phyloP scores from a whole-genome alignment of 2,329 filamentous ascomycete species.

The Cytospora piceae region DNA sequence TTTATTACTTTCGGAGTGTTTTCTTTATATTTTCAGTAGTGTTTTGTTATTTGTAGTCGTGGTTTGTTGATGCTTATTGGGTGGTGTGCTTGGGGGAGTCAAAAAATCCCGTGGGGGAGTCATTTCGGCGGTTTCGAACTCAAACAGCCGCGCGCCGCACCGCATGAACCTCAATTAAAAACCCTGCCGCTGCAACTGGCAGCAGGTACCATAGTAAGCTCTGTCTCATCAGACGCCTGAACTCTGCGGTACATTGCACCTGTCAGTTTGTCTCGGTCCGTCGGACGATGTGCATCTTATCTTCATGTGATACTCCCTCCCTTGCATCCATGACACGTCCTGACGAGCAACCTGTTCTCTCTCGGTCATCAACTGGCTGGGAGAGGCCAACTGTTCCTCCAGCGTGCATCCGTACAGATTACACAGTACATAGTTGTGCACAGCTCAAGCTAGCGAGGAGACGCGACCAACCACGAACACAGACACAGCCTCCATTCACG shows the following conservation, averaged over 20 bases:
- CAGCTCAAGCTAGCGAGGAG: slow-evolving; percentile 7
- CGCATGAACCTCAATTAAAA: slow-evolving; percentile 18
- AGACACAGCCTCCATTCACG: slow-evolving; percentile 22
- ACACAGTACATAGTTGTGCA: not conserved
- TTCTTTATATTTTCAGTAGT: too few species aligned
- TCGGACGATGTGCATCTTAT: not conserved
- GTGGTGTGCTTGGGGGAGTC: too few species aligned
- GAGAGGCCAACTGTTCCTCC: not conserved
- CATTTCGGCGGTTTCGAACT: too few species aligned
- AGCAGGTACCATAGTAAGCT: not conserved
- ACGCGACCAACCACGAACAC: slow-evolving; percentile 7
- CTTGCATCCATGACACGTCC: slow-evolving; percentile 18
- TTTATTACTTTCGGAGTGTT: too few species aligned
- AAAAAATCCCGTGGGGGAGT: too few species aligned
- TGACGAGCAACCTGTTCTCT: slow-evolving; percentile 1
- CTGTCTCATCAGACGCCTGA: not conserved
- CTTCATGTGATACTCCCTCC: slow-evolving; percentile 15
- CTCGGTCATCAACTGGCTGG: not conserved
- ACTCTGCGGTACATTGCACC: not conserved
- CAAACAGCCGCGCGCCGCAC: not conserved
- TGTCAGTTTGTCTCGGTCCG: not conserved
- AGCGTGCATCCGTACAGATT: not conserved
- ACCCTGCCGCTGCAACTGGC: slow-evolving; percentile 8
- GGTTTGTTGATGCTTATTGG: too few species aligned
- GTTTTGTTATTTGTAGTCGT: too few species aligned